Conservation (phyloP, 768 basidiomycete species). For the Stropharia rugosoannulata region DNA sequence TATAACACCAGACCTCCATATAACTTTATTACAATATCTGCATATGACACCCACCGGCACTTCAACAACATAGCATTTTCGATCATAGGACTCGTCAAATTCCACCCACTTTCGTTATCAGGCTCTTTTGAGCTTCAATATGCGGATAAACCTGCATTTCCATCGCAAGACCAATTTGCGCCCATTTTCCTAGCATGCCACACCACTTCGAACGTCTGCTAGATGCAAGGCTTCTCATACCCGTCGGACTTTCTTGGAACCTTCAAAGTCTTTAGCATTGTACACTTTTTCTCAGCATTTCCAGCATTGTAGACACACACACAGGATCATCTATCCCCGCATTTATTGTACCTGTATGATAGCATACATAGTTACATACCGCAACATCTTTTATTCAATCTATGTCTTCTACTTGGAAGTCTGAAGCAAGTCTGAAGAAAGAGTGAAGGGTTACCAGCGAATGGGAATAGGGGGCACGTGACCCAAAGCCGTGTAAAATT, state of each 20-base stretch:
- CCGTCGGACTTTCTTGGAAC: background rate
- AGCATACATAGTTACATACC: too few species aligned
- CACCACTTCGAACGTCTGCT: background rate
- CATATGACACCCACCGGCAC: too few species aligned
- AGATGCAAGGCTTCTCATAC: slow-evolving; percentile 8
- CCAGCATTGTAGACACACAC: background rate
- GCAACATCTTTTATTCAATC: too few species aligned
- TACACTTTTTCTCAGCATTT: background rate
- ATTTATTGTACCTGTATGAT: too few species aligned
- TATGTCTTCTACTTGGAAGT: background rate
- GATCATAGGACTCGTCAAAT: too few species aligned
- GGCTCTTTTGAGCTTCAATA: background rate
- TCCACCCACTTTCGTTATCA: background rate
- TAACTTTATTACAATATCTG: too few species aligned
- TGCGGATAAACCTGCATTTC: background rate
- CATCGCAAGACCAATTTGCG: background rate
- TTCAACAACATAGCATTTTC: too few species aligned
- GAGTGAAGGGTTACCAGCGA: background rate
- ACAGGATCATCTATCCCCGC: too few species aligned
- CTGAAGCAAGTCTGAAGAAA: background rate
- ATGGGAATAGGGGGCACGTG: background rate
- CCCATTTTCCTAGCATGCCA: slow-evolving; percentile 1
- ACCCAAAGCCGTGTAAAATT: background rate
- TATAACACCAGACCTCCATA: background rate
- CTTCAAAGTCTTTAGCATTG: background rate